Conservation (phyloP, 2,329 filamentous ascomycete genomes). For the Colletotrichum nymphaeae region DNA sequence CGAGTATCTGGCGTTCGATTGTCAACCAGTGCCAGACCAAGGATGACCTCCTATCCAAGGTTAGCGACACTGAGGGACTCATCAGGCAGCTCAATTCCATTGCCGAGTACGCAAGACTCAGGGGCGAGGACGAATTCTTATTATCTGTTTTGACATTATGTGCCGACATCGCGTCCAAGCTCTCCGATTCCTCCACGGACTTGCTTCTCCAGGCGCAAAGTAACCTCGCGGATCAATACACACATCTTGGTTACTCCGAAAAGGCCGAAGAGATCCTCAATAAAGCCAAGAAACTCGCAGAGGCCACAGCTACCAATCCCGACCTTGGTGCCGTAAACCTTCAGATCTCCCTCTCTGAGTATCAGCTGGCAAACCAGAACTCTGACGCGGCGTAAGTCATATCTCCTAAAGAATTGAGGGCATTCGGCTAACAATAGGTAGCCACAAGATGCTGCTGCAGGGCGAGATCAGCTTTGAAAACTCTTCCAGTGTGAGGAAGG, state of each 20-base stretch:
- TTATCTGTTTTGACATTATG: slow-evolving; percentile 60
- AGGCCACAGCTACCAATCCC: slow-evolving; percentile 49
- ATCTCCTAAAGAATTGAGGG: background rate
- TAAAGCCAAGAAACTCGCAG: slow-evolving; percentile 63
- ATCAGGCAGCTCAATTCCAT: slow-evolving; percentile 62
- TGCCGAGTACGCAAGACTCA: slow-evolving; percentile 62
- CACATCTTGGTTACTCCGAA: slow-evolving; percentile 62
- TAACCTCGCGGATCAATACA: slow-evolving; percentile 63
- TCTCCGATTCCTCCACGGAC: slow-evolving; percentile 47
- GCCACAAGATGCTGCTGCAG: slow-evolving; percentile 30
- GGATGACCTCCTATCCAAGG: slow-evolving; percentile 53
- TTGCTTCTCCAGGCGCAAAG: slow-evolving; percentile 58
- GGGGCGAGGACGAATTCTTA: slow-evolving; percentile 60
- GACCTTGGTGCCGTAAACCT: slow-evolving; percentile 61
- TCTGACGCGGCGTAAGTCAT: slow-evolving; percentile 67
- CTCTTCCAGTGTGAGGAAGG: slow-evolving; percentile 10
- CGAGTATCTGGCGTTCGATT: slow-evolving; percentile 59
- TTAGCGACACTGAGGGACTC: slow-evolving; percentile 63
- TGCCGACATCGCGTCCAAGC: slow-evolving; percentile 52
- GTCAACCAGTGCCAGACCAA: slow-evolving; percentile 51
- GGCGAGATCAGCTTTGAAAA: slow-evolving; percentile 31
- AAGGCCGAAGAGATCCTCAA: slow-evolving; percentile 66
- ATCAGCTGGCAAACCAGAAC: slow-evolving; percentile 75
- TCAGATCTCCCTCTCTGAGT: slow-evolving; percentile 80
- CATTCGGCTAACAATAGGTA: slow-evolving; percentile 10